Conservation (phyloP, 2,329 filamentous ascomycete genomes). For the Madurella mycetomatis region DNA sequence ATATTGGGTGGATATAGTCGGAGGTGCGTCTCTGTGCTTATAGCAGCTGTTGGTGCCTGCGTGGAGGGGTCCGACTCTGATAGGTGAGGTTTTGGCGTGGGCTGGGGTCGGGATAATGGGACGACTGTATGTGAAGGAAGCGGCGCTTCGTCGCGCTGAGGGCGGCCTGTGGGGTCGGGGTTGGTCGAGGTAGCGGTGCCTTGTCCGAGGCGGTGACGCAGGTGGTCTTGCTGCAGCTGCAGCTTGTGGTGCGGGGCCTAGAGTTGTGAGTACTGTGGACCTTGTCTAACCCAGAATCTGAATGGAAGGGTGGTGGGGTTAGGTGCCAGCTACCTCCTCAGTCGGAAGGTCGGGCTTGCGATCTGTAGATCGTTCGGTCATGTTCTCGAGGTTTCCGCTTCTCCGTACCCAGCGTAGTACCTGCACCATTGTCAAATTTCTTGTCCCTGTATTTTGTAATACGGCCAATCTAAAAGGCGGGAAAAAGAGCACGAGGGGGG, state of each 20-base stretch:
- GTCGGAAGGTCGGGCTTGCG: background rate
- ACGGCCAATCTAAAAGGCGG: background rate
- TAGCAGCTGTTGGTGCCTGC: background rate
- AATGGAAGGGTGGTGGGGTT: slow-evolving; percentile 1
- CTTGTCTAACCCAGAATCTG: background rate
- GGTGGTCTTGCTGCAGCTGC: slow-evolving; percentile 13
- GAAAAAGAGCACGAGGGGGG: background rate
- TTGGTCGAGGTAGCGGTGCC: background rate
- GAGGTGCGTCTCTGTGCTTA: background rate
- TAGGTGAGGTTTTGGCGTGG: background rate
- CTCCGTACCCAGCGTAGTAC: background rate
- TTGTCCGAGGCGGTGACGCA: slow-evolving; percentile 14
- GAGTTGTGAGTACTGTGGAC: background rate
- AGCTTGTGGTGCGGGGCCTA: slow-evolving; percentile 1
- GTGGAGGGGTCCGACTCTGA: background rate
- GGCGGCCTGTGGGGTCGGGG: background rate
- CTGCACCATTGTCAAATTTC: slow-evolving; percentile 12
- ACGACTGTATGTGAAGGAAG: background rate
- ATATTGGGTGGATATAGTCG: background rate
- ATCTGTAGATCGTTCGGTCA: slow-evolving; percentile 6
- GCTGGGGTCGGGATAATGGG: background rate
- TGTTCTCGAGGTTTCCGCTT: slow-evolving; percentile 3
- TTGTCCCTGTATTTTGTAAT: slow-evolving; percentile 1
- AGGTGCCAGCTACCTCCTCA: background rate
- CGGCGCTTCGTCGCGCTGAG: background rate